Percentiles rank a stretch among this genome's conserved stretches.
phyloP scores from a whole-genome alignment of 2,329 filamentous ascomycete species.

The Amylocarpus encephaloides region DNA sequence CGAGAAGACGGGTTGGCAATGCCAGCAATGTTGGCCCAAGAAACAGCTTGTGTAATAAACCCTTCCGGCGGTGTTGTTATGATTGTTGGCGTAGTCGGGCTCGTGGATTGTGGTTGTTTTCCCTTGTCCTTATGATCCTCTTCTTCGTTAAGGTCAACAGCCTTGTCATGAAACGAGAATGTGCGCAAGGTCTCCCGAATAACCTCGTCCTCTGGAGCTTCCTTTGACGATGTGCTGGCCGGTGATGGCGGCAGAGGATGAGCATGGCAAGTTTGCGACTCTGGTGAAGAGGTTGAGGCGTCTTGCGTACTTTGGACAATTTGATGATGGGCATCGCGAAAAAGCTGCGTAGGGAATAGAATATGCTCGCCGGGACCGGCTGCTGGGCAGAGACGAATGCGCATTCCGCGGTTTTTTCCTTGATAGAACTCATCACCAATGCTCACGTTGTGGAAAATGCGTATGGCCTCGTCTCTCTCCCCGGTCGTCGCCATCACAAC shows the following conservation, averaged over 20 bases:
- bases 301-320: neutral
- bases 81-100: neutral
- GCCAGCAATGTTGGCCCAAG: conserved; percentile 27
- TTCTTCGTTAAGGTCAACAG: neutral
- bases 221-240: neutral
- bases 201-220: neutral
- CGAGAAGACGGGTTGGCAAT: conserved; percentile 10
- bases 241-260: neutral
- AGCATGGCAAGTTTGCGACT: too few relatives aligned
- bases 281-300: too few relatives aligned
- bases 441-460: conserved; percentile 11
- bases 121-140: neutral
- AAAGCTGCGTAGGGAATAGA: too few relatives aligned
- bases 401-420: neutral
- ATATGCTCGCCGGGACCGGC: too few relatives aligned
- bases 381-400: too few relatives aligned
- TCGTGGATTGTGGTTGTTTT: neutral
- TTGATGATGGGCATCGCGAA: neutral
- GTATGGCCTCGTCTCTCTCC: conserved; percentile 12
- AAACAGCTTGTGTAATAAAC: conserved; percentile 9
- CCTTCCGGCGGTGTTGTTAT: neutral
- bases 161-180: too few relatives aligned
- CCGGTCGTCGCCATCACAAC: conserved; percentile 18
- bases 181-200: too few relatives aligned
- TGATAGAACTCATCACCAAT: neutral